Conservation (phyloP, 2,329 filamentous ascomycete genomes). For the Penicillium expansum region DNA sequence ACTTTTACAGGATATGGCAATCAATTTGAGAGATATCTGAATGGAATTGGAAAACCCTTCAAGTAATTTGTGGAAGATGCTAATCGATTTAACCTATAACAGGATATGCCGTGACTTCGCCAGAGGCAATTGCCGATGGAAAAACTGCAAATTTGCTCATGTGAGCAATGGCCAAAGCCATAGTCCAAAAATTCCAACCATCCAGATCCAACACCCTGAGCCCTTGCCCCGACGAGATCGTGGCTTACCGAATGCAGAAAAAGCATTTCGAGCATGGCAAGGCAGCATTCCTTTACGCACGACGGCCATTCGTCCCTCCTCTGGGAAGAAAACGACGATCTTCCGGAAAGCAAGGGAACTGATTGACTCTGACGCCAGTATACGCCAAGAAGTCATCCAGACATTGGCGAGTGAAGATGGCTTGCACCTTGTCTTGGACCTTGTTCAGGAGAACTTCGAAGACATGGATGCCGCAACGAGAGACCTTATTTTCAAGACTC, state of each 20-base stretch:
- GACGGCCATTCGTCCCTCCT: background rate
- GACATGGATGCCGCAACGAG: conserved; percentile 16
- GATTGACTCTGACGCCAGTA: conserved; percentile 21
- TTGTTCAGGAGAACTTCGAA: conserved; percentile 23
- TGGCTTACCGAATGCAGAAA: background rate
- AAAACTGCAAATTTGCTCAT: conserved; percentile 15
- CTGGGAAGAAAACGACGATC: conserved; percentile 12
- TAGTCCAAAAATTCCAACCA: background rate
- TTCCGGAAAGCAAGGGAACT: conserved; percentile 28
- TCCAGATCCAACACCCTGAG: background rate
- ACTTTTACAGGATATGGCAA: background rate
- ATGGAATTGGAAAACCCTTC: background rate
- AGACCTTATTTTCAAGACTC: conserved; percentile 17
- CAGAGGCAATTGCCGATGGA: conserved; percentile 6
- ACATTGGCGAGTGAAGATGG: conserved; percentile 31
- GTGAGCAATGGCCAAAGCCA: background rate
- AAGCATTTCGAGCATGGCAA: conserved; percentile 7
- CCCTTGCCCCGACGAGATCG: background rate
- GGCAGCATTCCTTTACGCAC: background rate
- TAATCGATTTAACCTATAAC: background rate
- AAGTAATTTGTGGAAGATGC: background rate
- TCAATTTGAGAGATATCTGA: background rate
- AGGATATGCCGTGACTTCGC: conserved; percentile 10
- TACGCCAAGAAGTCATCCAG: conserved; percentile 30
- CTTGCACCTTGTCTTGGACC: conserved; percentile 28